phyloP scores from a whole-genome alignment of 306 rosid genomes.

The Vicia sativa region DNA sequence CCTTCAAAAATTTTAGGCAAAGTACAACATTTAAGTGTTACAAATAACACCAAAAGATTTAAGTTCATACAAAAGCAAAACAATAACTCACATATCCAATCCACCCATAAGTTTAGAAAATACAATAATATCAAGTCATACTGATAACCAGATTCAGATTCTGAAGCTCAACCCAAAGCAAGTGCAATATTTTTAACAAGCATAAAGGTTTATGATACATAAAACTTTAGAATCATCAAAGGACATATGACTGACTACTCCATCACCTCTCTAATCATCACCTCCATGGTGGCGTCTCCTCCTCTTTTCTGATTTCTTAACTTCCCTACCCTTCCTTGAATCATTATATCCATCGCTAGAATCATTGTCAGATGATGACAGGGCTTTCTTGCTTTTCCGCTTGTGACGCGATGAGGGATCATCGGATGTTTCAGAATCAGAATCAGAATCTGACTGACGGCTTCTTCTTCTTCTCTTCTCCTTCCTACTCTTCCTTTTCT shows the following conservation, averaged over 20 bases:
- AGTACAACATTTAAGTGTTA: too few relatives aligned
- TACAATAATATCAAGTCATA: slow-evolving; percentile 6
- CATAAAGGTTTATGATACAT: slow-evolving; percentile 2
- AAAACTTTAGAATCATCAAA: neutral
- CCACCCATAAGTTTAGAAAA: neutral
- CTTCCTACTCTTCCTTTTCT: slow-evolving; percentile 49
- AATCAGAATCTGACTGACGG: slow-evolving; percentile 59
- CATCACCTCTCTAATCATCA: slow-evolving; percentile 48
- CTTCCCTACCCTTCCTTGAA: slow-evolving; percentile 56
- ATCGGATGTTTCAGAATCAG: slow-evolving; percentile 69
- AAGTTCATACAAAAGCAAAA: slow-evolving; percentile 9
- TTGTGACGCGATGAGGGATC: slow-evolving; percentile 52
- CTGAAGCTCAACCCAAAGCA: slow-evolving; percentile 19
- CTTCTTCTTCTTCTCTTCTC: slow-evolving; percentile 75
- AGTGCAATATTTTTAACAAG: slow-evolving; percentile 8
- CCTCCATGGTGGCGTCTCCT: slow-evolving; percentile 53
- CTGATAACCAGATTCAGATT: slow-evolving; percentile 6
- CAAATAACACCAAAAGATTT: neutral
- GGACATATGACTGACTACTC: slow-evolving; percentile 9
- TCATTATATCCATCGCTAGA: slow-evolving; percentile 48
- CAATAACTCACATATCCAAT: neutral
- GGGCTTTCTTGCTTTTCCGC: slow-evolving; percentile 59
- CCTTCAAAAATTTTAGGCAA: too few relatives aligned
- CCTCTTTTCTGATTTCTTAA: slow-evolving; percentile 66
- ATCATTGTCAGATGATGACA: slow-evolving; percentile 54